Conservation (phyloP, 192 early-diverging fungal genomes). For the Funneliformis mosseae region DNA sequence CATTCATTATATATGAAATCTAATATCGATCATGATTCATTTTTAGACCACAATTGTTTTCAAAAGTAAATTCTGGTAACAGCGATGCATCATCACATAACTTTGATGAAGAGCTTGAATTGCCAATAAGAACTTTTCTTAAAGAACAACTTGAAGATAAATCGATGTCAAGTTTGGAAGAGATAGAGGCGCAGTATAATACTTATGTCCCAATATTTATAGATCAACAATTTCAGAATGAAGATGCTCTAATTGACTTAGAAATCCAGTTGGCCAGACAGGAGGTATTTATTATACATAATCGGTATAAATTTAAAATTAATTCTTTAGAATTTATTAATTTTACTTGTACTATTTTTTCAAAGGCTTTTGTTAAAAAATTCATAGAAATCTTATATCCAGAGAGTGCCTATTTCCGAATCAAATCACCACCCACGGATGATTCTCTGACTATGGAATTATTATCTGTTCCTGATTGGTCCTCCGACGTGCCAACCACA, state of each 20-base stretch:
- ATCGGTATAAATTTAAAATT: not conserved
- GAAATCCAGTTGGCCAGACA: slow-evolving; percentile 3
- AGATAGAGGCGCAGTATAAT: slow-evolving; percentile 24
- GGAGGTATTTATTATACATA: not conserved
- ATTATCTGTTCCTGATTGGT: not conserved
- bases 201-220: not conserved
- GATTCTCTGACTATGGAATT: slow-evolving; percentile 32
- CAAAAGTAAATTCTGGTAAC: not conserved
- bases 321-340: not conserved
- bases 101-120: not conserved
- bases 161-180: slow-evolving; percentile 3
- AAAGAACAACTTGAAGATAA: slow-evolving; percentile 30
- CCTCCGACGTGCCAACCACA: not conserved
- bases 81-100: not conserved
- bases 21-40: not conserved
- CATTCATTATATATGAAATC: not conserved
- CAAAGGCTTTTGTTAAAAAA: slow-evolving; percentile 32
- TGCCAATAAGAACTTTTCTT: slow-evolving; percentile 28
- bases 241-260: not conserved
- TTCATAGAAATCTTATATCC: slow-evolving; percentile 34
- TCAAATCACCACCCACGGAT: slow-evolving; percentile 1
- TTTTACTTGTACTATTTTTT: not conserved
- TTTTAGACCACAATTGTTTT: slow-evolving; percentile 28
- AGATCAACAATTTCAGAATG: not conserved
- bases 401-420: slow-evolving; percentile 31